Percentiles rank a stretch among this genome's conserved stretches.
Conservation (phyloP, 2,329 filamentous ascomycete genomes). For the Beauveria caledonica region DNA sequence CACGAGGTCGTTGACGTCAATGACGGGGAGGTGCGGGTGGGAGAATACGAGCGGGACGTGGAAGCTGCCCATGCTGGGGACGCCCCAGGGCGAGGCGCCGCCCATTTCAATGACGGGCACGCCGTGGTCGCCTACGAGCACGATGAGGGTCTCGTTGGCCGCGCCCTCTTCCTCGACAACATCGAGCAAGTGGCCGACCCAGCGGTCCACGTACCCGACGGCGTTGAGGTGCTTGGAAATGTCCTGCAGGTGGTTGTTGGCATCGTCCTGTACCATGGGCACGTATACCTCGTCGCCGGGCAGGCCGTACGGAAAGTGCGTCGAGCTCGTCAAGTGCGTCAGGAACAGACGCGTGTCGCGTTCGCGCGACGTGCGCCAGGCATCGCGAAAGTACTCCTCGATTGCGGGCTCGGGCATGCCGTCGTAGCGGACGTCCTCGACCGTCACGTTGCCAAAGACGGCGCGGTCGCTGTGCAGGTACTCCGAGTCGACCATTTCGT, state of each 20-base stretch:
- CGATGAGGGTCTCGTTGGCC: conserved; percentile 25
- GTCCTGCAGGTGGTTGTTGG: conserved; percentile 20
- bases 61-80: conserved; percentile 24
- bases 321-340: conserved; percentile 28
- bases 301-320: conserved; percentile 25
- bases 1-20: conserved; percentile 24
- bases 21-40: conserved; percentile 24
- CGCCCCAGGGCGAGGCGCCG: conserved; percentile 23
- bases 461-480: conserved; percentile 22
- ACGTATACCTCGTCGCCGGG: conserved; percentile 22
- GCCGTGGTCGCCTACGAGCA: conserved; percentile 27
- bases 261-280: conserved; percentile 15
- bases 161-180: conserved; percentile 24
- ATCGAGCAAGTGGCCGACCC: conserved; percentile 24
- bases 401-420: conserved; percentile 24
- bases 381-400: conserved; percentile 26
- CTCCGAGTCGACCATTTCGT: conserved; percentile 21
- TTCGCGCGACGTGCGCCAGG: conserved; percentile 21
- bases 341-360: conserved; percentile 25
- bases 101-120: conserved; percentile 25
- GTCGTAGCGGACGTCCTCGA: conserved; percentile 27
- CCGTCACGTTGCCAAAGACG: conserved; percentile 21
- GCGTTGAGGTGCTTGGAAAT: conserved; percentile 28
- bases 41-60: conserved; percentile 25
- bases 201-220: conserved; percentile 24